Conservation (phyloP, 192 early-diverging fungal species). For the Coemansia sp. region DNA sequence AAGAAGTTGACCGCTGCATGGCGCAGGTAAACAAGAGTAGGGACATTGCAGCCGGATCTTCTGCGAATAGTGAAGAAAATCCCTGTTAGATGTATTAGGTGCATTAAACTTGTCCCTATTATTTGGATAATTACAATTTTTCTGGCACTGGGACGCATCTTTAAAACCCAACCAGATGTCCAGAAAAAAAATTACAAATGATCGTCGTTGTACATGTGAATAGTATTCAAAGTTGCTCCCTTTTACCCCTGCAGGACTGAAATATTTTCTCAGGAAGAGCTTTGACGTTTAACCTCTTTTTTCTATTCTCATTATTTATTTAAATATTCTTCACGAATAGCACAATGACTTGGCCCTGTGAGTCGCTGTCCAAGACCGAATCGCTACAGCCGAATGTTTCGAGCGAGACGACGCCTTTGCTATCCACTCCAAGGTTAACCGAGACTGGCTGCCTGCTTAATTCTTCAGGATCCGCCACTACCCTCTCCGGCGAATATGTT, state of each 20-base stretch:
- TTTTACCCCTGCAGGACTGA: background rate
- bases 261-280: background rate
- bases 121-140: too few relatives aligned
- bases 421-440: background rate
- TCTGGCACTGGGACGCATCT: too few relatives aligned
- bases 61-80: background rate
- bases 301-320: background rate
- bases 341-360: background rate
- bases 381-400: background rate
- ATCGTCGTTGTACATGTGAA: background rate
- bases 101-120: background rate
- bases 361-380: background rate
- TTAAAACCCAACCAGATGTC: background rate
- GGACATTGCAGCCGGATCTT: background rate
- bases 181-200: background rate
- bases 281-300: background rate
- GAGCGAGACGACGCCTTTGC: background rate
- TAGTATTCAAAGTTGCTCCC: background rate
- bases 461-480: slow-evolving; percentile 5
- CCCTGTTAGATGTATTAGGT: background rate
- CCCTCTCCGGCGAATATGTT: slow-evolving; percentile 29
- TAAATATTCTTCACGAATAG: background rate
- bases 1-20: slow-evolving; percentile 40
- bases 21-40: slow-evolving; percentile 19
- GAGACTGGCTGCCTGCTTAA: background rate